A percentile compares a stretch with the other conserved stretches of the same genome.
Conservation (phyloP, 1,284 basidiomycete genomes). For the Moniliophthora roreri region DNA sequence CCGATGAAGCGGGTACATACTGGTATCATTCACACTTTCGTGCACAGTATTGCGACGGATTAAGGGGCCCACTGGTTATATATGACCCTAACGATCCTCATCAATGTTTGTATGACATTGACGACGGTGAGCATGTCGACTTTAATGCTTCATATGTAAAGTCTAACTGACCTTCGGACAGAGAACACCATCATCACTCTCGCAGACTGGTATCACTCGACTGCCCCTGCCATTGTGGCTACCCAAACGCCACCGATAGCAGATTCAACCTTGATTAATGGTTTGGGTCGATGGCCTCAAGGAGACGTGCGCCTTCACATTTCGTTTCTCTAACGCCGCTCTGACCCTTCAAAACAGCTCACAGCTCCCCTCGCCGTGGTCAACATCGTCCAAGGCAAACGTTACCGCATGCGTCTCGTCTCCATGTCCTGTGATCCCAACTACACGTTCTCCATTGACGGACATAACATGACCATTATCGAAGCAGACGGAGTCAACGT, state of each 20-base stretch:
- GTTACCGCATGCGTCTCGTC: constrained; percentile 45
- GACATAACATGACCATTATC: constrained; percentile 37
- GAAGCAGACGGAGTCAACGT: constrained; percentile 37
- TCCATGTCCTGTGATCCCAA: constrained; percentile 40
- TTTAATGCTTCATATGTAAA: background rate
- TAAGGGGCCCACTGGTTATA: constrained; percentile 13
- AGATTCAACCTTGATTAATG: constrained; percentile 1
- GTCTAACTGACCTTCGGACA: background rate
- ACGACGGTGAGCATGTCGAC: constrained; percentile 6
- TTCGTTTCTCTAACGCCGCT: background rate
- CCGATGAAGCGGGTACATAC: no score
- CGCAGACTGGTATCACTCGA: constrained; percentile 11
- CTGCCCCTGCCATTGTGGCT: background rate
- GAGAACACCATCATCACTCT: constrained; percentile 16
- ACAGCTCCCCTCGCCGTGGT: constrained; percentile 28
- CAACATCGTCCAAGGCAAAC: constrained; percentile 19
- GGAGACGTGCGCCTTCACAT: background rate
- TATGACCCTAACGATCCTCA: constrained; percentile 14
- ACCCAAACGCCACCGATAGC: background rate
- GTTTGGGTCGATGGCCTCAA: background rate
- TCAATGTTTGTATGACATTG: constrained; percentile 13
- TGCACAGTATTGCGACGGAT: constrained; percentile 19
- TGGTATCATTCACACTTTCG: no score
- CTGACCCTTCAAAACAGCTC: constrained; percentile 4
- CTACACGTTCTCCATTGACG: constrained; percentile 40